These are phyloP conservation scores for Boehmeria nivea DNA, from an alignment of 306 rosid genomes.

Conservation along the genomic window DNA sequence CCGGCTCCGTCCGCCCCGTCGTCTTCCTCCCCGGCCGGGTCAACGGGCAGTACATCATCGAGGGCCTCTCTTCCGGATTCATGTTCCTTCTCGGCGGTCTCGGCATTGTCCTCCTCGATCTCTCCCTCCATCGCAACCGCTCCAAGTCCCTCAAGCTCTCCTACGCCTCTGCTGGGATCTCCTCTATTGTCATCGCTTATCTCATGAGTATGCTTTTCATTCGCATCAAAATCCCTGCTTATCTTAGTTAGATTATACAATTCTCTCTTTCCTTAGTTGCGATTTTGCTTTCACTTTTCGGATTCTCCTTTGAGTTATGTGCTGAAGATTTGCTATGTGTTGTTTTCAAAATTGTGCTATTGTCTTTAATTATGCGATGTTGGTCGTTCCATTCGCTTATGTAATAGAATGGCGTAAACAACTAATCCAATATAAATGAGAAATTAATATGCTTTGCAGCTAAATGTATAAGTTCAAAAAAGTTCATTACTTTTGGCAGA, in stretches of 20 bases:
- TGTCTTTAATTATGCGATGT: too few species aligned
- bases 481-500: too few species aligned
- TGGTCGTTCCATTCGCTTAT: too few species aligned
- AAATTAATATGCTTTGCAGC: too few species aligned
- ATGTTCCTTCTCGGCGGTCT: slow-evolving; percentile 91
- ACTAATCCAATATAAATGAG: too few species aligned
- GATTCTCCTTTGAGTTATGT: too few species aligned
- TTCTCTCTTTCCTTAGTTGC: too few species aligned
- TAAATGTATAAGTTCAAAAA: too few species aligned
- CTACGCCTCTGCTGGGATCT: slow-evolving; percentile 70
- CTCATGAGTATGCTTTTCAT: slow-evolving; percentile 91
- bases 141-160: slow-evolving; percentile 66
- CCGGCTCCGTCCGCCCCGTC: slow-evolving; percentile 85
- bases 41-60: slow-evolving; percentile 89
- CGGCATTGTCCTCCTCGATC: slow-evolving; percentile 71
- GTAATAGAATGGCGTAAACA: too few species aligned
- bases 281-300: too few species aligned
- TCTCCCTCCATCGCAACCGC: slow-evolving; percentile 76
- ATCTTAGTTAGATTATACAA: slow-evolving; percentile 44
- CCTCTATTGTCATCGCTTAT: slow-evolving; percentile 58
- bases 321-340: too few species aligned
- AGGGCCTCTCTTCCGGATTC: slow-evolving; percentile 84
- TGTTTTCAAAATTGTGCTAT: too few species aligned
- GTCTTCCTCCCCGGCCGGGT: slow-evolving; percentile 85
- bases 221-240: slow-evolving; percentile 91